Conservation (phyloP, 2,329 filamentous ascomycete species). For the Lachnellula suecica region DNA sequence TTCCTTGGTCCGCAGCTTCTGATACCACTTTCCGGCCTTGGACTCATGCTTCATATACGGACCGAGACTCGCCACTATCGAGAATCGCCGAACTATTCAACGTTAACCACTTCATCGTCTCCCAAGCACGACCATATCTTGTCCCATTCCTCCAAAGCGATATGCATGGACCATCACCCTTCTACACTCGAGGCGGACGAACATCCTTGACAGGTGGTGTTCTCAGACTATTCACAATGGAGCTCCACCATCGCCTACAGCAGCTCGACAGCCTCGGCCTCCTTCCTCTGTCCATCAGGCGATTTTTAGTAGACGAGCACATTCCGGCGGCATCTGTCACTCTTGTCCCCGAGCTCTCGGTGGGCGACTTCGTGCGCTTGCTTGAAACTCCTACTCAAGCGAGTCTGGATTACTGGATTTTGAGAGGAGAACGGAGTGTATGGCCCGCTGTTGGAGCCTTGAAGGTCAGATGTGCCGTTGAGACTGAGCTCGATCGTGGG, state of each 20-base stretch:
- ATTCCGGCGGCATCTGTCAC: slow-evolving; percentile 77
- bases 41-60: slow-evolving; percentile 52
- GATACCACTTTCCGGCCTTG: slow-evolving; percentile 55
- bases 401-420: slow-evolving; percentile 80
- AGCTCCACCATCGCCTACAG: slow-evolving; percentile 76
- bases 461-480: slow-evolving; percentile 78
- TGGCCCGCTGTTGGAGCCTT: slow-evolving; percentile 88
- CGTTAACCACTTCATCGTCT: slow-evolving; percentile 89
- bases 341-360: slow-evolving; percentile 75
- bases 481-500: slow-evolving; percentile 82
- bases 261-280: slow-evolving; percentile 78
- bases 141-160: slow-evolving; percentile 82
- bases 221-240: slow-evolving; percentile 69
- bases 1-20: slow-evolving; percentile 53
- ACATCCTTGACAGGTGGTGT: slow-evolving; percentile 58
- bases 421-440: slow-evolving; percentile 79
- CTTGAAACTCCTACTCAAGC: slow-evolving; percentile 80
- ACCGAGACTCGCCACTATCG: slow-evolving; percentile 57
- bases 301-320: slow-evolving; percentile 80
- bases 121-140: slow-evolving; percentile 86
- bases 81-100: slow-evolving; percentile 68
- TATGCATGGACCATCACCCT: slow-evolving; percentile 71
- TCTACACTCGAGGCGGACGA: slow-evolving; percentile 56
- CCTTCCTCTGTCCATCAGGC: slow-evolving; percentile 66
- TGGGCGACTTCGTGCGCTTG: slow-evolving; percentile 71